phyloP scores from a whole-genome alignment of 2,329 filamentous ascomycete species.

The Fusarium transvaalense region DNA sequence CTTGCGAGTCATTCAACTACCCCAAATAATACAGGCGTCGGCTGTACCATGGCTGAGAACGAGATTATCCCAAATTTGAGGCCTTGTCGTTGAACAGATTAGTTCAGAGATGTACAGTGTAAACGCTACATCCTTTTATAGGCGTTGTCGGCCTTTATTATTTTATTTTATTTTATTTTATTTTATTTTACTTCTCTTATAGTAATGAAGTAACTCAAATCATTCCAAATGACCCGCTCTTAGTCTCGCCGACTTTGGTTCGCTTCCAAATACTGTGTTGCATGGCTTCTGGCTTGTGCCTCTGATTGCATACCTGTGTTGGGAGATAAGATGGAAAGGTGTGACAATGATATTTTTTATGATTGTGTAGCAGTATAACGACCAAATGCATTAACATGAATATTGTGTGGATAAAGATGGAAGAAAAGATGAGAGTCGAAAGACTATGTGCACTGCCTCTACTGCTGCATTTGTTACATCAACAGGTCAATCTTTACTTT shows the following conservation, averaged over 20 bases:
- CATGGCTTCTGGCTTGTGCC: neutral
- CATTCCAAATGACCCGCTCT: too few relatives aligned
- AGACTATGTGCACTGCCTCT: too few relatives aligned
- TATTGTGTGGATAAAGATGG: neutral
- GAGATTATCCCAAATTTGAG: conserved; percentile 28
- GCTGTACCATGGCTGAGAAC: conserved; percentile 40
- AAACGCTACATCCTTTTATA: too few relatives aligned
- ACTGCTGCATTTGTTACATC: too few relatives aligned
- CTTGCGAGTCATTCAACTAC: neutral
- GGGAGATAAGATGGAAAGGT: neutral
- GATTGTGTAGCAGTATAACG: too few relatives aligned
- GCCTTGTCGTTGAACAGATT: neutral
- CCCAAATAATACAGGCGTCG: neutral
- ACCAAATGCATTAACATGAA: neutral
- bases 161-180: too few relatives aligned
- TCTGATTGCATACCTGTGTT: neutral
- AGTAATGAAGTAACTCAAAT: neutral
- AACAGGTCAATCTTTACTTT: too few relatives aligned
- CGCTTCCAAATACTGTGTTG: neutral
- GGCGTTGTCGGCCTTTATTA: too few relatives aligned
- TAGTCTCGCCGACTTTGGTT: neutral
- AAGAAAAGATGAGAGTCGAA: neutral
- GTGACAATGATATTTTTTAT: too few relatives aligned
- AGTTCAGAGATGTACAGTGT: neutral
- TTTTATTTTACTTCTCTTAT: too few relatives aligned